Percentiles rank a stretch among this genome's conserved stretches.
phyloP scores from a whole-genome alignment of 345 rosid species.

The Citrus hindsii region DNA sequence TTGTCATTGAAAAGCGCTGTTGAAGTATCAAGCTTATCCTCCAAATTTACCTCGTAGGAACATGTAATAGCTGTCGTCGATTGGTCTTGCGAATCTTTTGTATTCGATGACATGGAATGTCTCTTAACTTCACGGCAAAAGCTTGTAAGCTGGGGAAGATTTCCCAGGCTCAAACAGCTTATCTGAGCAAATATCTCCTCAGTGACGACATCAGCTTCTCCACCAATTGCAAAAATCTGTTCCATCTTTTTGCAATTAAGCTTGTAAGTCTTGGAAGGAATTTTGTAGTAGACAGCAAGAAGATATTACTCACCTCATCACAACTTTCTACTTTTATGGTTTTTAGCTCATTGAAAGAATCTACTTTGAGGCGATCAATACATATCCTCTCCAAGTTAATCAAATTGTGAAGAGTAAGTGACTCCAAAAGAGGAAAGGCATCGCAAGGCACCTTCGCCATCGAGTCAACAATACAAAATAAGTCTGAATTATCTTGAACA shows the following conservation, averaged over 20 bases:
- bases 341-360: slow-evolving; percentile 13
- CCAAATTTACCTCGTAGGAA: background rate
- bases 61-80: background rate
- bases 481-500: background rate
- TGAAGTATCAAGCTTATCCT: background rate
- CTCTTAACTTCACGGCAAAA: background rate
- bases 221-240: slow-evolving; percentile 9
- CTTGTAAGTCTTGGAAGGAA: background rate
- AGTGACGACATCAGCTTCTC: background rate
- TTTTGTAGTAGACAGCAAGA: background rate
- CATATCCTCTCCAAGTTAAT: slow-evolving; percentile 6
- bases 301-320: background rate
- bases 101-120: too few relatives aligned
- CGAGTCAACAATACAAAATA: background rate
- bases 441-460: background rate
- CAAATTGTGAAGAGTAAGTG: slow-evolving; percentile 2
- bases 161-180: background rate
- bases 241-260: background rate
- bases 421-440: slow-evolving; percentile 12
- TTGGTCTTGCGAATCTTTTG: too few relatives aligned
- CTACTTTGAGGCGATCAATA: background rate
- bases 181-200: slow-evolving; percentile 8
- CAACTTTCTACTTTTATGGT: background rate
- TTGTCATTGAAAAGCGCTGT: background rate
- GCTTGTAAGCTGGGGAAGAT: background rate